Evolutionary conservation across 2,329 filamentous ascomycete genomes (phyloP).

Genomic region (Nemania serpens): DNA sequence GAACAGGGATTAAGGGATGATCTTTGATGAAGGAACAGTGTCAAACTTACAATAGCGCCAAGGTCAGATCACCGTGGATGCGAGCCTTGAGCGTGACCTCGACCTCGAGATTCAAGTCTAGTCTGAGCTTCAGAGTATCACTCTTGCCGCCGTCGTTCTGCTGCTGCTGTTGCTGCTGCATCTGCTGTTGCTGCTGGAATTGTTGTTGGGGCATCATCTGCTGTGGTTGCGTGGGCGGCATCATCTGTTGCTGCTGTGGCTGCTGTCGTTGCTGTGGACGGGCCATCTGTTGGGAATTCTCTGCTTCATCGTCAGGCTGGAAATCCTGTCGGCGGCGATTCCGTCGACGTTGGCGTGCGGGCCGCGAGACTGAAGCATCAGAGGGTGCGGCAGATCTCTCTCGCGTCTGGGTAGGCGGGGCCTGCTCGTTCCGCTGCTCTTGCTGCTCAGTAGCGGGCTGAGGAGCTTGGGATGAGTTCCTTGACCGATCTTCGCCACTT

Average conservation of each 20-base stretch:
- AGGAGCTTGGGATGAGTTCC: conserved; percentile 22
- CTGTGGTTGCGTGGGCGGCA: conserved; percentile 25
- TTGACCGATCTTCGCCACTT: conserved; percentile 27
- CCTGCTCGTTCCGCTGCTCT: conserved; percentile 13
- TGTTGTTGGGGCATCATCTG: conserved; percentile 29
- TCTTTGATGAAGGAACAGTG: not conserved
- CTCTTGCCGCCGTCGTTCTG: conserved; percentile 48
- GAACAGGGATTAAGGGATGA: not conserved
- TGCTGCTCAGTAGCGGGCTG: conserved; percentile 18
- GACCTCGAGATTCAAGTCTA: conserved; percentile 81
- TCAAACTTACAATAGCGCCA: conserved; percentile 62
- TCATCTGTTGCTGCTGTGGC: conserved; percentile 21
- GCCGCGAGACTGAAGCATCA: conserved; percentile 24
- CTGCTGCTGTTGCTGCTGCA: conserved; percentile 16
- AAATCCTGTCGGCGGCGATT: conserved; percentile 28
- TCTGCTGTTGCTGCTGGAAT: conserved; percentile 25
- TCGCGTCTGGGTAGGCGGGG: conserved; percentile 9
- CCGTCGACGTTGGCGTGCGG: conserved; percentile 29
- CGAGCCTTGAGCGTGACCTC: conserved; percentile 85
- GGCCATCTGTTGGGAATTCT: conserved; percentile 24
- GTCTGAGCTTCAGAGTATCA: conserved; percentile 70
- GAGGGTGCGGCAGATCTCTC: conserved; percentile 24
- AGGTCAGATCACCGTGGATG: conserved; percentile 80
- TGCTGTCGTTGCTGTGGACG: conserved; percentile 17
- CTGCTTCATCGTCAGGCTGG: conserved; percentile 22